These are phyloP conservation scores for Quercus engelmannii DNA, from an alignment of 306 rosid species.

Conservation along the genomic window DNA sequence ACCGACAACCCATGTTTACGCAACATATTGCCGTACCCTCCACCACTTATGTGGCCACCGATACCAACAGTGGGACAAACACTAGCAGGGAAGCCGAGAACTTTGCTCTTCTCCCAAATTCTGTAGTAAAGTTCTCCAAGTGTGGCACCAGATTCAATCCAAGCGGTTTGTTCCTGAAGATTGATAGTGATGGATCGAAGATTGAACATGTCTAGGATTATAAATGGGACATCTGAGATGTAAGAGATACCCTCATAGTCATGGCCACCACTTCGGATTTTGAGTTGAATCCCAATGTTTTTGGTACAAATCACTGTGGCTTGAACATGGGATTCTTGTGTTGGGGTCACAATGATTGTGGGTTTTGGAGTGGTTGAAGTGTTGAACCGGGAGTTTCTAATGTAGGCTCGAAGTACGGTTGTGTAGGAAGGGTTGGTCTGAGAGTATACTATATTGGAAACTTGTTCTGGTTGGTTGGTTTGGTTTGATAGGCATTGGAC, in stretches of 20 bases:
- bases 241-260: slow-evolving; percentile 77
- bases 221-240: slow-evolving; percentile 50
- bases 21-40: slow-evolving; percentile 76
- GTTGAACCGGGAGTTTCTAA: slow-evolving; percentile 76
- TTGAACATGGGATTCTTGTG: slow-evolving; percentile 45
- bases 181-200: slow-evolving; percentile 49
- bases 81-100: slow-evolving; percentile 70
- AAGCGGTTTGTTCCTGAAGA: slow-evolving; percentile 32
- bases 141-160: slow-evolving; percentile 64
- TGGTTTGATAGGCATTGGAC: slow-evolving; percentile 45
- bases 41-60: slow-evolving; percentile 82
- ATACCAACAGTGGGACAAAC: slow-evolving; percentile 70
- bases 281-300: slow-evolving; percentile 40
- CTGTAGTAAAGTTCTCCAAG: slow-evolving; percentile 70
- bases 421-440: slow-evolving; percentile 46
- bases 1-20: slow-evolving; percentile 63
- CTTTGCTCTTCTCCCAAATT: slow-evolving; percentile 59
- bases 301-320: slow-evolving; percentile 58
- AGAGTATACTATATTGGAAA: slow-evolving; percentile 33
- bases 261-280: slow-evolving; percentile 80
- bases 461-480: slow-evolving; percentile 22
- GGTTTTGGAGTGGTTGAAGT: slow-evolving; percentile 67
- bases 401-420: slow-evolving; percentile 59
- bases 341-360: slow-evolving; percentile 52
- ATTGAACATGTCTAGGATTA: slow-evolving; percentile 71